Evolutionary conservation across 495 filamentous ascomycete genomes (phyloP).

Genomic region (Podospora pseudoanserina): DNA sequence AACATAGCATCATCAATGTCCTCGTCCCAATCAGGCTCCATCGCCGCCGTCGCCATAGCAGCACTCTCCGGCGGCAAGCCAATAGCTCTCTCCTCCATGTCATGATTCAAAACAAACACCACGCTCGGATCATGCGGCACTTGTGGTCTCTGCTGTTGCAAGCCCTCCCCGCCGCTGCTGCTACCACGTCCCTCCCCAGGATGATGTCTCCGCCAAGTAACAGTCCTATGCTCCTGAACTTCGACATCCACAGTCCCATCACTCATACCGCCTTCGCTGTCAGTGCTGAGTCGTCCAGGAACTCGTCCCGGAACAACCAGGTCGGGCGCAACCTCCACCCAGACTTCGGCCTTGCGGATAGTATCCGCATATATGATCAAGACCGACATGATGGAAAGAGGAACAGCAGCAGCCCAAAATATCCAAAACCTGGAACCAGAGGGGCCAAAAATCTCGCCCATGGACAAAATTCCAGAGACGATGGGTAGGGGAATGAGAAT

Average conservation of each 20-base stretch:
- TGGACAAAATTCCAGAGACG: slow-evolving; percentile 41
- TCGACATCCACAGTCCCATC: neutral
- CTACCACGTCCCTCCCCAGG: neutral
- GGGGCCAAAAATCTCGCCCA: slow-evolving; percentile 39
- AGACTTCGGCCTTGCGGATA: slow-evolving; percentile 43
- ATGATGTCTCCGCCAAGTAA: slow-evolving; percentile 2
- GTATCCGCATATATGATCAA: slow-evolving; percentile 43
- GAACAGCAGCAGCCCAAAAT: slow-evolving; percentile 39
- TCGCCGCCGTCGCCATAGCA: slow-evolving; percentile 1
- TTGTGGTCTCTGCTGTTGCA: neutral
- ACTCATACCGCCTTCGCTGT: neutral
- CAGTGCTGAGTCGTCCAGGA: neutral
- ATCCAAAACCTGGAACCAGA: slow-evolving; percentile 36
- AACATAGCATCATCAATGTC: slow-evolving; percentile 12
- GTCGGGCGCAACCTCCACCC: slow-evolving; percentile 39
- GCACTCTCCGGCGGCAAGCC: slow-evolving; percentile 4
- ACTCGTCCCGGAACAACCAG: slow-evolving; percentile 10
- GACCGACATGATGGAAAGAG: slow-evolving; percentile 32
- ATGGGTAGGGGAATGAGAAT: slow-evolving; percentile 41
- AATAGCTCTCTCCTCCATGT: slow-evolving; percentile 13
- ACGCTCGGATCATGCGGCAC: neutral
- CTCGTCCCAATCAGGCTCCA: slow-evolving; percentile 4
- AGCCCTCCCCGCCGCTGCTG: neutral
- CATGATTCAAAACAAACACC: slow-evolving; percentile 12
- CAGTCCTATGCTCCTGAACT: slow-evolving; percentile 5